Conservation (phyloP, 2,329 filamentous ascomycete species). For the Fusarium secorum region DNA sequence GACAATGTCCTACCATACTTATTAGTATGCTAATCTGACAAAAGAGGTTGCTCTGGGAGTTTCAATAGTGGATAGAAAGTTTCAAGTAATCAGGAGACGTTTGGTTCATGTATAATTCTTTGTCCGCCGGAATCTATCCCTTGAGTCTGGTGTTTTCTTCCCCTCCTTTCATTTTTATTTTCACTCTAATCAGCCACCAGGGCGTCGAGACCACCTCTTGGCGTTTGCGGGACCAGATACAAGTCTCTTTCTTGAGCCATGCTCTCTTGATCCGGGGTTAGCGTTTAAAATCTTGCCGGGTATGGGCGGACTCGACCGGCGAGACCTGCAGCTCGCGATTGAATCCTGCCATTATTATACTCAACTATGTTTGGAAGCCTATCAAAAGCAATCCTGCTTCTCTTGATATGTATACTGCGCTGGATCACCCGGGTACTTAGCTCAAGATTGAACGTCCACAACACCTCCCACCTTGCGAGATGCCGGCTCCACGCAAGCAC, state of each 20-base stretch:
- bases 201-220: conserved; percentile 25
- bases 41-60: not conserved
- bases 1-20: not conserved
- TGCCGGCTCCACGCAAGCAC: conserved; percentile 26
- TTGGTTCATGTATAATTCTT: not conserved
- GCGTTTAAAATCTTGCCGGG: conserved; percentile 29
- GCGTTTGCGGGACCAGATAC: conserved; percentile 25
- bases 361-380: not conserved
- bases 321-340: conserved; percentile 14
- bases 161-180: not conserved
- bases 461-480: conserved; percentile 21
- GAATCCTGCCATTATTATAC: conserved; percentile 1
- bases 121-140: not conserved
- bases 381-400: not conserved
- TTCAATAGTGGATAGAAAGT: not conserved
- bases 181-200: conserved; percentile 24
- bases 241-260: conserved; percentile 29
- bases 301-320: conserved; percentile 16
- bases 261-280: conserved; percentile 24
- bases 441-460: not conserved
- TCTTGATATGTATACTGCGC: not conserved
- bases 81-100: not conserved
- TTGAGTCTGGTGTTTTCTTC: not conserved
- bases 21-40: not conserved
- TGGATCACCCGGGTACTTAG: conserved; percentile 13